These are phyloP conservation scores for Vaccinium vitisidaea DNA, from an alignment of 148 eudicot species.

Conservation along the genomic window DNA sequence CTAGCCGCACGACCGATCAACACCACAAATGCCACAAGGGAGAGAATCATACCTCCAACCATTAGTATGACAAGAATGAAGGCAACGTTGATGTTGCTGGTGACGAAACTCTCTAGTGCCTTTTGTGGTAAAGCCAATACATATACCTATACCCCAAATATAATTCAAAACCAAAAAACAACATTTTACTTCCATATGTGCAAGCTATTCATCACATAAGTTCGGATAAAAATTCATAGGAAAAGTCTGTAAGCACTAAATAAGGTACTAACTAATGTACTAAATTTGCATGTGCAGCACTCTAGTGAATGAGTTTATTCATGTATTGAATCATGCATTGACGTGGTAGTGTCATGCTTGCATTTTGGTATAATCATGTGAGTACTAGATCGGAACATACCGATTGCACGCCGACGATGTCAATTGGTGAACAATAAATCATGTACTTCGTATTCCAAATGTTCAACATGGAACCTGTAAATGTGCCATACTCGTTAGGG, in stretches of 20 bases:
- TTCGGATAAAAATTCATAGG: no score
- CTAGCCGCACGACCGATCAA: constrained; percentile 30
- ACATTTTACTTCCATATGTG: no score
- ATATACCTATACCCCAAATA: constrained; percentile 37
- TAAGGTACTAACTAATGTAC: no score
- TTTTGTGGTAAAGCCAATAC: constrained; percentile 39
- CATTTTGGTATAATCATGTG: no score
- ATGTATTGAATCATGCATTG: no score
- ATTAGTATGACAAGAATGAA: constrained; percentile 29
- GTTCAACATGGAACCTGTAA: constrained; percentile 23
- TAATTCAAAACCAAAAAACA: background rate
- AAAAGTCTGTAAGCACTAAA: no score
- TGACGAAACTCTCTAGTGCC: constrained; percentile 21
- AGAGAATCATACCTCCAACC: constrained; percentile 24
- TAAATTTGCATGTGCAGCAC: no score
- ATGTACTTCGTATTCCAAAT: constrained; percentile 30
- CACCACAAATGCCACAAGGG: constrained; percentile 23
- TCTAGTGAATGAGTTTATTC: no score
- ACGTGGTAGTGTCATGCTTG: no score
- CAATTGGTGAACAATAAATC: constrained; percentile 42
- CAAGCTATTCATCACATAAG: no score
- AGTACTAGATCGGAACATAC: constrained; percentile 21
- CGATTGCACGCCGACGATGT: constrained; percentile 40
- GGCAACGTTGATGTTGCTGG: constrained; percentile 25
- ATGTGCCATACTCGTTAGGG: constrained; percentile 20